A percentile compares a stretch with the other conserved stretches of the same genome.
These are phyloP conservation scores for Anacardium occidentale DNA, from an alignment of 345 rosid species.

Conservation along the genomic window DNA sequence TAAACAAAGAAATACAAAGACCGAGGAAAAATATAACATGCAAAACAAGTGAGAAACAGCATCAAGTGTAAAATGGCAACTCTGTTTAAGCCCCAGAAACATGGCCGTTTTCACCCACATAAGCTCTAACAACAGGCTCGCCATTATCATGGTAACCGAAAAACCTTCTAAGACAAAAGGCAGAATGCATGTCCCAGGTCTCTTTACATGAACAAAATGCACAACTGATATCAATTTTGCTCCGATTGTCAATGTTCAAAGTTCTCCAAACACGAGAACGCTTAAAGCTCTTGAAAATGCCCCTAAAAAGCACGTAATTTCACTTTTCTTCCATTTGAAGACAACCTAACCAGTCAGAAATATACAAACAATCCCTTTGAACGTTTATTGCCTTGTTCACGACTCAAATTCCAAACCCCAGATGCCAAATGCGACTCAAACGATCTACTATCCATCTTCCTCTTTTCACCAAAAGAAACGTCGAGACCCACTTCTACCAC, in stretches of 20 bases:
- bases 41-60: background rate
- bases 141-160: constrained; percentile 90
- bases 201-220: constrained; percentile 73
- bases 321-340: constrained; percentile 77
- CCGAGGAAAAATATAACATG: background rate
- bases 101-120: constrained; percentile 94
- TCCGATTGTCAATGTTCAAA: constrained; percentile 60
- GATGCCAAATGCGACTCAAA: constrained; percentile 69
- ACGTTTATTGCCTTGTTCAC: constrained; percentile 91
- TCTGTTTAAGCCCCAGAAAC: constrained; percentile 95
- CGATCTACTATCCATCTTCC: constrained; percentile 49
- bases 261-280: constrained; percentile 83
- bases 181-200: constrained; percentile 88
- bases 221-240: constrained; percentile 62
- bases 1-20: background rate
- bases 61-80: constrained; percentile 65
- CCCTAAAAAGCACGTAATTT: constrained; percentile 84
- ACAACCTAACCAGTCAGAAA: constrained; percentile 95
- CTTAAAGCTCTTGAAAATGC: constrained; percentile 86
- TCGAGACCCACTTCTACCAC: constrained; percentile 30
- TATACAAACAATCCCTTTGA: constrained; percentile 75
- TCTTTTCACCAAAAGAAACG: constrained; percentile 35
- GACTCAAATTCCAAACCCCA: constrained; percentile 69
- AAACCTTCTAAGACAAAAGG: constrained; percentile 80
- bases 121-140: constrained; percentile 93